Base-by-base conservation (phyloP, 106 monocot genomes). In the Agapanthus africanus region DNA sequence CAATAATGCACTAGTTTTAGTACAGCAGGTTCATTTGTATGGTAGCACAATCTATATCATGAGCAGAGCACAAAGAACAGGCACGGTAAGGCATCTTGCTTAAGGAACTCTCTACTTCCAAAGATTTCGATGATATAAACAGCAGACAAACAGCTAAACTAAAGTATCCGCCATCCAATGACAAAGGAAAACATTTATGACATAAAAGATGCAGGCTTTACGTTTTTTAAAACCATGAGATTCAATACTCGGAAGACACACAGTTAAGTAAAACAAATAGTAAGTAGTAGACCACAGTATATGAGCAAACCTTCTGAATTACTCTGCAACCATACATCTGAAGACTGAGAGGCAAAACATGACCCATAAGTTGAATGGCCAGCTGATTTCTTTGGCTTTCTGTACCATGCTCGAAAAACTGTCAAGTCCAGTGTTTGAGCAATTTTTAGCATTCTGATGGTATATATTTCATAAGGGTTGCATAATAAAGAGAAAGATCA, bases 251-350 rank as follows among this genome's bases (percentile, higher is more conserved):
- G 36, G 30, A 57, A 57, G 19, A 4, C 56, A 61, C 16, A 1
- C 5, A 21, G 3, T 61, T 36, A n/a, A 36, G 7, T 6, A 61
- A 36, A 61, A 61, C 6, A 61, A 23, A 61, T 36, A 59, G n/a
- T 36, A 61, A 57, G n/a, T 11, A n/a, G n/a, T 36, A 19, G 2
- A 36, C 19, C 18, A 4, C 16, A 61, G 35, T 0, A 44, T 28
- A 30, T 41, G 33, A 56, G 32, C 70, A 49, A 57, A 93, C 93
- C 93, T 93, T 93, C 63, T 93, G 93, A 79, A 93, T 86, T 46
- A 93, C 93, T 77, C 93, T 88, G 57, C 93, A 93, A 25, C 93
- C 93, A 84, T 93, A 93, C 86, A 88, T 89, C 67, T 93, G 93
- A 74, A 93, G 79, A 76, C 88, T 93, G 37, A 93, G 81, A 27